These are phyloP conservation scores for Fusarium newnesense DNA, from an alignment of 2,329 filamentous ascomycete genomes.

Conservation along the genomic window DNA sequence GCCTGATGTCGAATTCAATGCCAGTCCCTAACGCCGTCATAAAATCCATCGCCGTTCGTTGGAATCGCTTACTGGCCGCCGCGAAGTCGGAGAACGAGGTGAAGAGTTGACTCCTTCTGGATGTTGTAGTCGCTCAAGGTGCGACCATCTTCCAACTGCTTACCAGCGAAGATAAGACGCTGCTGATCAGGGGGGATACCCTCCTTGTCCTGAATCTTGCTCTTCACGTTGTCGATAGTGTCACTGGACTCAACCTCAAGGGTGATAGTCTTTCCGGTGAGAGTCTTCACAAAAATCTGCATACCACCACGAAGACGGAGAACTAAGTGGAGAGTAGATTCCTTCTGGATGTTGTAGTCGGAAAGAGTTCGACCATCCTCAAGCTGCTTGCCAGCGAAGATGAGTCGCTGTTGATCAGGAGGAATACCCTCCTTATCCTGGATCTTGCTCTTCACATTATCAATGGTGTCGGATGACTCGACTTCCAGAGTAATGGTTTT, in stretches of 20 bases:
- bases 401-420: slow-evolving; percentile 92
- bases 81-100: slow-evolving; percentile 89
- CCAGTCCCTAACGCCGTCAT: slow-evolving; percentile 62
- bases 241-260: slow-evolving; percentile 89
- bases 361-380: slow-evolving; percentile 91
- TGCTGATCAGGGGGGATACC: slow-evolving; percentile 97
- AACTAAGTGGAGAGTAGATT: slow-evolving; percentile 83
- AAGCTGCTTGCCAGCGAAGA: slow-evolving; percentile 93
- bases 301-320: slow-evolving; percentile 85
- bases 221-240: slow-evolving; percentile 97
- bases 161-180: slow-evolving; percentile 94
- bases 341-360: slow-evolving; percentile 98
- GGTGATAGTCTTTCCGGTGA: slow-evolving; percentile 96
- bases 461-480: slow-evolving; percentile 88
- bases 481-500: slow-evolving; percentile 96
- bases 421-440: slow-evolving; percentile 94
- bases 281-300: slow-evolving; percentile 81
- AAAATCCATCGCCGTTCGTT: slow-evolving; percentile 52
- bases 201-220: slow-evolving; percentile 98
- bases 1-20: slow-evolving; percentile 32
- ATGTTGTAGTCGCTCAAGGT: slow-evolving; percentile 95
- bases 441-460: slow-evolving; percentile 95
- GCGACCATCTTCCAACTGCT: slow-evolving; percentile 94
- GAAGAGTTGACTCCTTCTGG: slow-evolving; percentile 90
- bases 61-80: slow-evolving; percentile 66